Conservation (phyloP, 2,329 filamentous ascomycete species). For the Periconia sp. region DNA sequence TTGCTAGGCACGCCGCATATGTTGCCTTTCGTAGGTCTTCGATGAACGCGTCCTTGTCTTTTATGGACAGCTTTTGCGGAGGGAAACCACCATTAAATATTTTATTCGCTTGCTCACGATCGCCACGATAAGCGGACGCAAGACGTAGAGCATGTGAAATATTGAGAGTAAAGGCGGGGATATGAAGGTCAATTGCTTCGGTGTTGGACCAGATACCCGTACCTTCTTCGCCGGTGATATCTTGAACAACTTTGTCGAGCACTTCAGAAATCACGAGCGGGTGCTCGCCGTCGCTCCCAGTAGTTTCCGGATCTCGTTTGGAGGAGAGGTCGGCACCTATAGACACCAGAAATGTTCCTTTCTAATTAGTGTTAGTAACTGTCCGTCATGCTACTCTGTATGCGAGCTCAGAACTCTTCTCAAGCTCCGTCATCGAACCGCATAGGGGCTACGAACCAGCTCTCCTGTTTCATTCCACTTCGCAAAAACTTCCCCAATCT, state of each 20-base stretch:
- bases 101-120: slow-evolving; percentile 56
- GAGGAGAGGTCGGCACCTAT: slow-evolving; percentile 65
- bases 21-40: slow-evolving; percentile 63
- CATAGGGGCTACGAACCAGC: slow-evolving; percentile 42
- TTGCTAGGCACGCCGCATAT: slow-evolving; percentile 62
- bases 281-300: slow-evolving; percentile 4
- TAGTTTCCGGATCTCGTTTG: slow-evolving; percentile 46
- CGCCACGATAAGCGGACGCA: slow-evolving; percentile 62
- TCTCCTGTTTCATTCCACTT: slow-evolving; percentile 63
- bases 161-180: slow-evolving; percentile 66
- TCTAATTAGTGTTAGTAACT: slow-evolving; percentile 20
- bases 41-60: slow-evolving; percentile 50
- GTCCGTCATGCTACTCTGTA: neutral
- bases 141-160: slow-evolving; percentile 64
- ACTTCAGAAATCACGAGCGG: slow-evolving; percentile 61
- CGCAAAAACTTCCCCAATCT: slow-evolving; percentile 62
- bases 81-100: slow-evolving; percentile 48
- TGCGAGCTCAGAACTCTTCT: too few relatives aligned
- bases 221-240: slow-evolving; percentile 66
- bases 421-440: too few relatives aligned
- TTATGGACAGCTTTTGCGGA: slow-evolving; percentile 35
- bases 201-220: slow-evolving; percentile 68
- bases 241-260: slow-evolving; percentile 71
- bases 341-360: slow-evolving; percentile 62
- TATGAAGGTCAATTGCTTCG: slow-evolving; percentile 63